Conservation (phyloP, 805 yeast genomes). For the Nakazawaea ernobii region DNA sequence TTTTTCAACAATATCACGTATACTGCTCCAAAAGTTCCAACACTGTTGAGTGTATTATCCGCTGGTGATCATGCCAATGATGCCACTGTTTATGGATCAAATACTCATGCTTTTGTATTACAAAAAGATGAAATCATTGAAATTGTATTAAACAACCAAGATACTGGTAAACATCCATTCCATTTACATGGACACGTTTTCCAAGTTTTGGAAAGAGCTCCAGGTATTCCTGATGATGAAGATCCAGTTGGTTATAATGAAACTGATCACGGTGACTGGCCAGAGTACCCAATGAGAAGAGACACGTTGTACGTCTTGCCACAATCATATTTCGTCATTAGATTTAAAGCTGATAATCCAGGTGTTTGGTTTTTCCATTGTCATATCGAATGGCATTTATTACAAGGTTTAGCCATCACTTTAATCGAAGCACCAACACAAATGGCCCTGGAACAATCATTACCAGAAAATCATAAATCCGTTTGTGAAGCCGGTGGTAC, state of each 20-base stretch:
- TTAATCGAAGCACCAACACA: constrained; percentile 79
- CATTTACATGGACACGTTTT: constrained; percentile 92
- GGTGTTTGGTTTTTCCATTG: constrained; percentile 99
- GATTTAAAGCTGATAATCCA: constrained; percentile 91
- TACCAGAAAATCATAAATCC: constrained; percentile 55
- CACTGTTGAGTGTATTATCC: constrained; percentile 70
- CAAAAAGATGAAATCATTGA: constrained; percentile 66
- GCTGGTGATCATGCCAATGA: constrained; percentile 58
- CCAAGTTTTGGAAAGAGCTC: constrained; percentile 76
- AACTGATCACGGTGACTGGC: constrained; percentile 44
- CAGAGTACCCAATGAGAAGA: constrained; percentile 77
- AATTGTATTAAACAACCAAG: constrained; percentile 77
- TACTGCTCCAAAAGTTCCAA: constrained; percentile 78
- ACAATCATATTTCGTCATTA: constrained; percentile 76
- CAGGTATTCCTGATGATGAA: constrained; percentile 46
- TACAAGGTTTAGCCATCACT: constrained; percentile 83
- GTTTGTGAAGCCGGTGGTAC: constrained; percentile 57
- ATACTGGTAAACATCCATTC: constrained; percentile 95
- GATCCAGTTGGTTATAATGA: constrained; percentile 56
- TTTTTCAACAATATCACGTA: constrained; percentile 87
- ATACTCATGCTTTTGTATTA: constrained; percentile 71
- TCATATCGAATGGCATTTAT: constrained; percentile 97
- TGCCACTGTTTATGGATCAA: constrained; percentile 63
- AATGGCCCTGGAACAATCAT: constrained; percentile 54
- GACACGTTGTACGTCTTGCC: constrained; percentile 78